A percentile compares a stretch with the other conserved stretches of the same genome.
Conservation (phyloP, 2,329 filamentous ascomycete genomes). For the Delphinella strobiligena region DNA sequence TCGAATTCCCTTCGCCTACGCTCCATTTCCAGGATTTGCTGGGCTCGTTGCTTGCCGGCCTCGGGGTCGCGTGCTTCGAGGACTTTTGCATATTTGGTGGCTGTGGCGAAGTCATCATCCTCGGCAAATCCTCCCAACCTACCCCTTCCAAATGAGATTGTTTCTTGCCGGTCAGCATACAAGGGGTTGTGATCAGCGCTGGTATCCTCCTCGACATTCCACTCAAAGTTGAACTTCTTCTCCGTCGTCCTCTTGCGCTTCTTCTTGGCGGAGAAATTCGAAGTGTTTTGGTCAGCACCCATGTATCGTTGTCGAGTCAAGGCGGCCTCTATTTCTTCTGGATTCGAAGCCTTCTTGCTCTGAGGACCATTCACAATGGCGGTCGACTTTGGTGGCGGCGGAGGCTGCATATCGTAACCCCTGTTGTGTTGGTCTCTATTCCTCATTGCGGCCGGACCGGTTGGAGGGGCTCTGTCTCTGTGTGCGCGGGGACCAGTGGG, state of each 20-base stretch:
- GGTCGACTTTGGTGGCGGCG: constrained; percentile 33
- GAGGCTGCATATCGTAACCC: constrained; percentile 39
- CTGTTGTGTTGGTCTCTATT: constrained; percentile 25
- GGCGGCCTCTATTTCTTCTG: constrained; percentile 56
- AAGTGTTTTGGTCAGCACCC: constrained; percentile 76
- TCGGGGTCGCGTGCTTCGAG: constrained; percentile 65
- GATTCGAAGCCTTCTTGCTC: constrained; percentile 31
- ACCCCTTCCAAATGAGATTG: constrained; percentile 58
- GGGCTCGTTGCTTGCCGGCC: constrained; percentile 62
- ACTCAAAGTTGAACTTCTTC: constrained; percentile 98
- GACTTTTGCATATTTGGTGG: constrained; percentile 50
- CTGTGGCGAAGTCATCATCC: constrained; percentile 35
- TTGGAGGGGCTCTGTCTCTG: constrained; percentile 35
- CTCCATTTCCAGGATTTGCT: constrained; percentile 77
- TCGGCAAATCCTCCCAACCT: constrained; percentile 55
- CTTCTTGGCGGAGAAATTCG: constrained; percentile 88
- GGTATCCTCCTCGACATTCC: constrained; percentile 92
- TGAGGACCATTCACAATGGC: constrained; percentile 22
- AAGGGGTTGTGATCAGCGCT: constrained; percentile 71
- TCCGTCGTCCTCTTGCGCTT: constrained; percentile 87
- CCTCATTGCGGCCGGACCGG: constrained; percentile 40
- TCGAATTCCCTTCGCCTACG: constrained; percentile 61
- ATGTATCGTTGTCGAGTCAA: constrained; percentile 76
- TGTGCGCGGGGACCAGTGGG: constrained; percentile 61
- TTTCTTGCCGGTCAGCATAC: constrained; percentile 56